Percentiles rank a stretch among this genome's conserved stretches.
phyloP scores from a whole-genome alignment of 495 filamentous ascomycete species.

The Penicillium soppii region DNA sequence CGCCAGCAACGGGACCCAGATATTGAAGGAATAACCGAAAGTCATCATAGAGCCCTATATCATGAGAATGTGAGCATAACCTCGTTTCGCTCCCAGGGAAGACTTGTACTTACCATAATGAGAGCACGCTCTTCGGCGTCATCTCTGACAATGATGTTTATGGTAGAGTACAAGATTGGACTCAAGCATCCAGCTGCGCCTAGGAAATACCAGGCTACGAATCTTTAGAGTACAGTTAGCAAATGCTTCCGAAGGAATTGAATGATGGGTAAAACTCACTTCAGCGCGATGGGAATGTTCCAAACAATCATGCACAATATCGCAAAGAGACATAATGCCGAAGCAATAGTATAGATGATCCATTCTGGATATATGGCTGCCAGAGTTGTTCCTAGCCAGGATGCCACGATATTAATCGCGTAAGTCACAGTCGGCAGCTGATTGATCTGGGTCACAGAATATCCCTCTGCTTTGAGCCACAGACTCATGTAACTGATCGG shows the following conservation, averaged over 20 bases:
- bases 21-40: conserved; percentile 48
- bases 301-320: conserved; percentile 45
- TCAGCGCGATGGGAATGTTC: conserved; percentile 41
- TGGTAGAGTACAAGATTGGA: conserved; percentile 47
- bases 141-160: conserved; percentile 45
- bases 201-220: conserved; percentile 47
- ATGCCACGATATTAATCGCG: conserved; percentile 43
- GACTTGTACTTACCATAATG: conserved; percentile 39
- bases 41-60: conserved; percentile 49
- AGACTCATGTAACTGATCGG: conserved; percentile 43
- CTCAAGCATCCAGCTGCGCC: conserved; percentile 40
- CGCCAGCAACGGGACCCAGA: conserved; percentile 45
- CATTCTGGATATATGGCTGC: conserved; percentile 47
- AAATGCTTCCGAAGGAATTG: no score
- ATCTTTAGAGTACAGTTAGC: conserved; percentile 22
- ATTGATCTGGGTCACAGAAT: conserved; percentile 46
- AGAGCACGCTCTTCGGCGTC: conserved; percentile 48
- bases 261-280: conserved; percentile 29
- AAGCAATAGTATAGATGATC: conserved; percentile 38
- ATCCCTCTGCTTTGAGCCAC: conserved; percentile 48
- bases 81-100: not conserved
- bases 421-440: conserved; percentile 43
- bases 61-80: not conserved
- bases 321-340: conserved; percentile 35
- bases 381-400: conserved; percentile 45